These are phyloP conservation scores for Zelopaecilomyces penicillatus DNA, from an alignment of 2,329 filamentous ascomycete genomes.

Conservation along the genomic window DNA sequence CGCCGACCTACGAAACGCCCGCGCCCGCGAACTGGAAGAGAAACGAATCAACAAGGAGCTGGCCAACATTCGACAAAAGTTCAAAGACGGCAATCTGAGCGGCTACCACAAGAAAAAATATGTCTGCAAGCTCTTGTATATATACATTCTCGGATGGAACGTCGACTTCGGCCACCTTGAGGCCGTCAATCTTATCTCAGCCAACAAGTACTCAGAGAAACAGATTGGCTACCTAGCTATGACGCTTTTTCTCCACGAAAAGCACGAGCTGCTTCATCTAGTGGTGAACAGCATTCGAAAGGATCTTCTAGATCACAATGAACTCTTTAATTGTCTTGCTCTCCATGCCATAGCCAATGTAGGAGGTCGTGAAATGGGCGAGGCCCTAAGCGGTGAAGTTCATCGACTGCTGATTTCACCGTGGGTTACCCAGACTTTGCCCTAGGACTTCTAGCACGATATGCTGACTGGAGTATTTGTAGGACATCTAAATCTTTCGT, in stretches of 20 bases:
- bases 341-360: constrained; percentile 98
- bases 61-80: constrained; percentile 96
- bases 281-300: constrained; percentile 99
- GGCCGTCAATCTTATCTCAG: constrained; percentile 94
- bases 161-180: constrained; percentile 98
- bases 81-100: constrained; percentile 87
- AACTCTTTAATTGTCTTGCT: constrained; percentile 93
- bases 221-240: constrained; percentile 98
- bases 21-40: constrained; percentile 91
- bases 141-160: constrained; percentile 98
- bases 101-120: constrained; percentile 99
- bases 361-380: constrained; percentile 92
- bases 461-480: constrained; percentile 4
- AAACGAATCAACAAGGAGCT: constrained; percentile 99
- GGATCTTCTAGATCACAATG: constrained; percentile 87
- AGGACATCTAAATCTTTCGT: constrained; percentile 85
- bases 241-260: constrained; percentile 92
- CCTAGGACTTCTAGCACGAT: background rate
- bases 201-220: constrained; percentile 96
- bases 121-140: constrained; percentile 98
- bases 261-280: constrained; percentile 89
- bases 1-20: constrained; percentile 87
- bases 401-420: constrained; percentile 91
- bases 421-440: constrained; percentile 41
- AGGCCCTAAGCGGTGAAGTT: constrained; percentile 84